phyloP scores from a whole-genome alignment of 164 flowering plant genomes.

The Malania oleifera region DNA sequence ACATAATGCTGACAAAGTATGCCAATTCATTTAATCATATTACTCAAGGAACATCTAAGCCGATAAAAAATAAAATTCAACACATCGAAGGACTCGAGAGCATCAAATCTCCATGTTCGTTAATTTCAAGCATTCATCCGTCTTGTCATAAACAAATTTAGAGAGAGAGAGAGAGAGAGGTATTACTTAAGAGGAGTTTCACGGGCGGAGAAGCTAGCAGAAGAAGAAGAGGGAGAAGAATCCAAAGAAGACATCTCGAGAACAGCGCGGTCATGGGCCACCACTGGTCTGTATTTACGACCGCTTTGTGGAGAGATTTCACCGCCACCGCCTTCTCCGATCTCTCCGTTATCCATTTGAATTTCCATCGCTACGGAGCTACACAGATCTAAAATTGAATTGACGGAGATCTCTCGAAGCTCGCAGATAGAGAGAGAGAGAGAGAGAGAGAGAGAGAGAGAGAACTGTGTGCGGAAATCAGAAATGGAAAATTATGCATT shows the following conservation, averaged over 20 bases:
- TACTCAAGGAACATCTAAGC: no score
- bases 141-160: background rate
- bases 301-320: conserved; percentile 27
- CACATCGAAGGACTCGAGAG: background rate
- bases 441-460: no score
- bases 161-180: conserved; percentile 6
- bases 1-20: no score
- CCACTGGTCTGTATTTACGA: conserved; percentile 56
- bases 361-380: background rate
- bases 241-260: conserved; percentile 59
- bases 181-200: conserved; percentile 27
- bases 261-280: conserved; percentile 57
- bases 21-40: no score
- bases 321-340: conserved; percentile 31
- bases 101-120: background rate
- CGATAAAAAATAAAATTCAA: no score
- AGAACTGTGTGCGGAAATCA: no score
- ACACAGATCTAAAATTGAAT: background rate
- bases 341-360: conserved; percentile 22
- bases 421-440: background rate
- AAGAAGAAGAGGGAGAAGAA: background rate
- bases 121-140: background rate
- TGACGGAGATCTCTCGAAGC: no score
- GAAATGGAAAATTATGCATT: no score
- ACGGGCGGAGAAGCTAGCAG: conserved; percentile 7